These are phyloP conservation scores for Starmerella bombicola DNA, from an alignment of 805 yeast genomes.

Conservation along the genomic window DNA sequence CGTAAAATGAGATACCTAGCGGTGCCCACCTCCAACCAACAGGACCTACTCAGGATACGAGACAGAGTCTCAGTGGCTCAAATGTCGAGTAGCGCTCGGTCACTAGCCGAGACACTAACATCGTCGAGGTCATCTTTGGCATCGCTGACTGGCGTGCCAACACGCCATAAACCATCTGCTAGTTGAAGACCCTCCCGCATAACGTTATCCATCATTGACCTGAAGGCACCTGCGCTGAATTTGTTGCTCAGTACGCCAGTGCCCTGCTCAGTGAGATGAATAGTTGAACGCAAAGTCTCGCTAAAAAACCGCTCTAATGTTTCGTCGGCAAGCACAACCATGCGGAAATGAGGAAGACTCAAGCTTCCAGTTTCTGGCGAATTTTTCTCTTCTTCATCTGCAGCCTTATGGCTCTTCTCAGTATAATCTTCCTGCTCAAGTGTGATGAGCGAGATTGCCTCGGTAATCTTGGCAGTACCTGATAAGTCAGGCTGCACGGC, in stretches of 20 bases:
- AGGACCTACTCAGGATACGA: too few relatives aligned
- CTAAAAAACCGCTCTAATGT: slow-evolving; percentile 79
- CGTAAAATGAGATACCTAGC: too few relatives aligned
- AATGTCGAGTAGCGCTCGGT: slow-evolving; percentile 27
- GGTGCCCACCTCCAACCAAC: too few relatives aligned
- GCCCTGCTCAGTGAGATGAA: slow-evolving; percentile 44
- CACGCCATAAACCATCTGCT: slow-evolving; percentile 76
- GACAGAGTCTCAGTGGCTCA: too few relatives aligned
- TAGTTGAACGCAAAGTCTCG: slow-evolving; percentile 49
- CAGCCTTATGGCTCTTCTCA: neutral
- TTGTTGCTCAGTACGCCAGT: slow-evolving; percentile 34
- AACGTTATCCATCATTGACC: slow-evolving; percentile 83
- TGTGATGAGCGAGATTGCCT: slow-evolving; percentile 10
- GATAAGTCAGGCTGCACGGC: slow-evolving; percentile 13
- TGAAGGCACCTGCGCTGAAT: slow-evolving; percentile 42
- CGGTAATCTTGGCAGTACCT: slow-evolving; percentile 25
- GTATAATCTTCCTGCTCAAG: neutral
- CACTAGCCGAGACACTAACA: slow-evolving; percentile 25
- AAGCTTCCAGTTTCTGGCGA: neutral
- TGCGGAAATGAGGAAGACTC: slow-evolving; percentile 58
- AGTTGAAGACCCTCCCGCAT: slow-evolving; percentile 87
- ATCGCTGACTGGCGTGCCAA: slow-evolving; percentile 39
- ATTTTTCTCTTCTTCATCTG: slow-evolving; percentile 24
- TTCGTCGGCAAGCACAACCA: slow-evolving; percentile 90
- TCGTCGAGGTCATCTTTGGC: slow-evolving; percentile 26